Percentiles rank a stretch among this genome's conserved stretches.
phyloP scores from a whole-genome alignment of 75 land plant species.

The Pseudotsuga menziesii region DNA sequence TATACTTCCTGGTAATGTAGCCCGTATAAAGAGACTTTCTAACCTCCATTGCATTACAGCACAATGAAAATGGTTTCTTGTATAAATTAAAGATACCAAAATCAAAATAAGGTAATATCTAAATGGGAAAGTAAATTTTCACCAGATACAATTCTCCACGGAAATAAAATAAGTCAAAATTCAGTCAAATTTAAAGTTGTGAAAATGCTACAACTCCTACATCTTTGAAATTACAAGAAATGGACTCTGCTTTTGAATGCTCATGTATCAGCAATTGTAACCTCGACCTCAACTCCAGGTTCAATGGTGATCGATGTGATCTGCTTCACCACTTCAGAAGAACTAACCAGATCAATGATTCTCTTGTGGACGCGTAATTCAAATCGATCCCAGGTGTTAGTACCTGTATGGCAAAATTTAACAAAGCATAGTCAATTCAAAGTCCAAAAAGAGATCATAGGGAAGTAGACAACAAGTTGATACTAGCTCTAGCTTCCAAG shows the following conservation, averaged over 20 bases:
- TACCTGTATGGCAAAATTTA: conserved; percentile 39
- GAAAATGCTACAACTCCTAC: neutral
- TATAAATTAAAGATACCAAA: neutral
- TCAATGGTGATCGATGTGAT: conserved; percentile 87
- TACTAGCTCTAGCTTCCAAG: neutral
- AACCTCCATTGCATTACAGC: neutral
- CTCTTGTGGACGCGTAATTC: conserved; percentile 89
- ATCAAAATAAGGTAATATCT: neutral
- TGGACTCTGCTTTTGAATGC: neutral
- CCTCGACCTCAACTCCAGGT: conserved; percentile 91
- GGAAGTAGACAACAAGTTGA: neutral
- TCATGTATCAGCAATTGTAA: conserved; percentile 70
- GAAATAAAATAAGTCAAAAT: neutral
- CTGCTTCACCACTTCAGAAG: conserved; percentile 85
- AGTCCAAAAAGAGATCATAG: neutral
- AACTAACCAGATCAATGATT: conserved; percentile 80
- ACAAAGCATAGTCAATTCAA: neutral
- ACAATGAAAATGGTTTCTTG: neutral
- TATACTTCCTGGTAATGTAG: neutral
- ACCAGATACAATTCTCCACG: neutral
- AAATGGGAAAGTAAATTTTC: neutral
- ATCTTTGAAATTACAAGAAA: neutral
- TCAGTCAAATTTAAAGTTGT: neutral
- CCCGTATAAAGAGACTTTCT: neutral
- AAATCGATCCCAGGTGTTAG: conserved; percentile 90